Evolutionary conservation across 2,329 filamentous ascomycete genomes (phyloP), one percentile per base, ranked within the genome.

Genomic region (Sarocladium strictum): DNA sequence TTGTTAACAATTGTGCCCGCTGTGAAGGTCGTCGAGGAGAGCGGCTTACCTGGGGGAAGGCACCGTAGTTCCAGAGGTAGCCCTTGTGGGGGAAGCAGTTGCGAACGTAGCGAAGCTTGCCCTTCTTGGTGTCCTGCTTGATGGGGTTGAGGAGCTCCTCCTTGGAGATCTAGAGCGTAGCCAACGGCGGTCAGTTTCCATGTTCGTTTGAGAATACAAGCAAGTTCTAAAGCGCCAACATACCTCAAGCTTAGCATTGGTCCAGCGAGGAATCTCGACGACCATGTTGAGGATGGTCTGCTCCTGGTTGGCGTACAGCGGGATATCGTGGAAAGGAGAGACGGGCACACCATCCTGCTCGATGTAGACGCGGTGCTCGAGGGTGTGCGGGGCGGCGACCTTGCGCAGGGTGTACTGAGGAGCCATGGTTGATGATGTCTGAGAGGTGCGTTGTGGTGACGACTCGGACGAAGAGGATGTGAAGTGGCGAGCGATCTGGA

Each of bases 81-180:
- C 94, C 94, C 85, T 99, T 97, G 88, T 99, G 94, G 67, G 94
- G 94, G 85, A 99, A 99, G 87, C 94, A 99, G 87, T 99, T 99
- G 79, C 94, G 91, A 72, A 99, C 94, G 73, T 87, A 99, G 70
- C 94, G 90, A 68, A 97, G 91, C 85, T 97, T 97, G 84, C 93
- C 94, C 84, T 99, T 97, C 89, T 99, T 97, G 75, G 85, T 84
- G 74, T 99, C 94, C 81, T 99, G 94, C 87, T 97, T 97, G 81
- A 97, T 96, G 72, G 93, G 93, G 83, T 97, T 97, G 72, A 97
- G 87, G 69, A 89, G 83, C 76, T 99, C 94, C 71, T 97, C 92
- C 83, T 97, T 97, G 81, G 89, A 96, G 81, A 97, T 97, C 92
- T 97, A 57, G 53, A 45, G 19, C 35, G n/a, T 3, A 19, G 24